Percentiles rank a stretch among this genome's conserved stretches.
Evolutionary conservation across 305 asterid species (phyloP).

Genomic region (Fraxinus dipetala): DNA sequence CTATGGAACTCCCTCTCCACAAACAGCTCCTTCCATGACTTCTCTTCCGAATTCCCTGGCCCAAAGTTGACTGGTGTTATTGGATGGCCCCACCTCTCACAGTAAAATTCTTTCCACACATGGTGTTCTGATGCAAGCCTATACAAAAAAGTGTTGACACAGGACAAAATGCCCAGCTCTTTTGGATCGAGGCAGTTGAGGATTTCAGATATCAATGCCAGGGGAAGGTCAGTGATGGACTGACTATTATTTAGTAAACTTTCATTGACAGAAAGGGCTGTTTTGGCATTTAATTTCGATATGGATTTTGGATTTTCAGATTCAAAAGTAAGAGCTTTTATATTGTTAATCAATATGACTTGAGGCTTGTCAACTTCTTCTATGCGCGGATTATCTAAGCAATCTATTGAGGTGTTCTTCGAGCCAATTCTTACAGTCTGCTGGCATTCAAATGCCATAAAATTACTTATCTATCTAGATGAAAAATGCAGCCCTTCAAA

Average conservation of each 20-base stretch:
- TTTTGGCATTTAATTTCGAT: constrained; percentile 28
- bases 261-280: constrained; percentile 36
- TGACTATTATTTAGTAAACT: constrained; percentile 21
- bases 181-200: constrained; percentile 76
- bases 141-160: constrained; percentile 63
- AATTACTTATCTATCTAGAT: constrained; percentile 30
- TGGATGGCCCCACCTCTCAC: constrained; percentile 90
- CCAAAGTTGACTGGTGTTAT: constrained; percentile 32
- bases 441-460: constrained; percentile 97
- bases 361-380: constrained; percentile 28
- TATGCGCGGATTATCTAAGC: constrained; percentile 30
- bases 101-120: constrained; percentile 83
- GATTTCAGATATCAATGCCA: constrained; percentile 67
- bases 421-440: constrained; percentile 39
- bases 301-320: constrained; percentile 26
- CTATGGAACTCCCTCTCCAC: constrained; percentile 86
- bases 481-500: constrained; percentile 5
- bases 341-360: constrained; percentile 12
- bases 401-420: constrained; percentile 32
- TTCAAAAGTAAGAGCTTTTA: constrained; percentile 25
- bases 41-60: constrained; percentile 47
- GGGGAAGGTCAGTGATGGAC: constrained; percentile 73
- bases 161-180: constrained; percentile 79
- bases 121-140: constrained; percentile 72
- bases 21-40: constrained; percentile 81